Evolutionary conservation across 805 yeast genomes (phyloP).

Genomic region (Candida odintsovae): DNA sequence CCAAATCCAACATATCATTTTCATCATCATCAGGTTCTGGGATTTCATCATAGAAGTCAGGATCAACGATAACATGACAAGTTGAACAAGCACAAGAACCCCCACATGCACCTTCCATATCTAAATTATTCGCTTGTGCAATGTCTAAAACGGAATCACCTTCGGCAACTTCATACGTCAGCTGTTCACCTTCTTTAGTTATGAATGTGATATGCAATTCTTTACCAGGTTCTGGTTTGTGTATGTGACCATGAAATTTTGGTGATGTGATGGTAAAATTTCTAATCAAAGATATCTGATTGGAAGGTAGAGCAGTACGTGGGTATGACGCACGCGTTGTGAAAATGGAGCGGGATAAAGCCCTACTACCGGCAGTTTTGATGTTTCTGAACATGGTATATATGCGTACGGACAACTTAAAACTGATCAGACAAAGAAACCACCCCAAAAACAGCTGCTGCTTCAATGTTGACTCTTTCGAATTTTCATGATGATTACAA

Average conservation of each 20-base stretch:
- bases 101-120: constrained; percentile 98
- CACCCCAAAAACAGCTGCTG: background rate
- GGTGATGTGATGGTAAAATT: constrained; percentile 23
- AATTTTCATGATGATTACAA: too few relatives aligned
- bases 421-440: constrained; percentile 3
- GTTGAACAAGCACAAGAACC: constrained; percentile 99
- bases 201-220: constrained; percentile 84
- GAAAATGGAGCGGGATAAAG: background rate
- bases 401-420: background rate
- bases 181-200: constrained; percentile 84
- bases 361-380: background rate
- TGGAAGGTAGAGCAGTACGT: constrained; percentile 3
- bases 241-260: constrained; percentile 72
- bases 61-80: constrained; percentile 94
- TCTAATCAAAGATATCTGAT: constrained; percentile 19
- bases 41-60: constrained; percentile 82
- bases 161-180: constrained; percentile 78
- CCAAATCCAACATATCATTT: constrained; percentile 96
- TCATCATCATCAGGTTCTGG: constrained; percentile 98
- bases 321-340: background rate
- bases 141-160: constrained; percentile 91
- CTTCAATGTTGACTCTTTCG: background rate
- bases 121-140: constrained; percentile 89
- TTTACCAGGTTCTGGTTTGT: constrained; percentile 90
- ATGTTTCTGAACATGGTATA: constrained; percentile 2